phyloP scores from a whole-genome alignment of 805 yeast genomes.

The Pichia kluyveri region DNA sequence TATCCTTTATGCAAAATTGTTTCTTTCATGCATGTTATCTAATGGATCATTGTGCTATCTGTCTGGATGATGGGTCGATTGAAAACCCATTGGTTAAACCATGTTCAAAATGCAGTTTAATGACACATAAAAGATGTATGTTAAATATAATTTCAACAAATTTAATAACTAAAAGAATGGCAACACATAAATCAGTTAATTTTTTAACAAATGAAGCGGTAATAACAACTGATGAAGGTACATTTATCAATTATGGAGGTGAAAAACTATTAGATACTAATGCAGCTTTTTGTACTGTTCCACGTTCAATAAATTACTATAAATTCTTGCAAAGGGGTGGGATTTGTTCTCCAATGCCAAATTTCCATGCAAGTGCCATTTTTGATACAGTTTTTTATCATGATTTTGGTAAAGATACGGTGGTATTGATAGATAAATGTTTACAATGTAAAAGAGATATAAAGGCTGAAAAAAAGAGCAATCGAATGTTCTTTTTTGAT shows the following conservation, averaged over 20 bases:
- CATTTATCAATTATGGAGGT: background rate
- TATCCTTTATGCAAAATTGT: no score
- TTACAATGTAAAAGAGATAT: slow-evolving; percentile 1
- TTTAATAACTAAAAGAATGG: slow-evolving; percentile 1
- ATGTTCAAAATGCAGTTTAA: slow-evolving; percentile 1
- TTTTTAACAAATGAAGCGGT: background rate
- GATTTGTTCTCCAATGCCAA: background rate
- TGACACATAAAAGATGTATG: slow-evolving; percentile 2
- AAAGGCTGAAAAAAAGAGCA: background rate
- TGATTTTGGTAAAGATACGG: background rate
- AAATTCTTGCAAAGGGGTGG: background rate
- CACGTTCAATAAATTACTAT: background rate
- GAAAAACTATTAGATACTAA: background rate
- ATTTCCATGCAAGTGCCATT: background rate
- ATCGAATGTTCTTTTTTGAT: background rate
- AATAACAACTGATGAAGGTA: background rate
- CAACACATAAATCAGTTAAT: background rate
- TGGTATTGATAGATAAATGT: slow-evolving; percentile 1
- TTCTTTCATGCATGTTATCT: no score
- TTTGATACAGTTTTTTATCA: background rate
- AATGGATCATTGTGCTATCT: slow-evolving; percentile 2
- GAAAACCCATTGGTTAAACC: slow-evolving; percentile 1
- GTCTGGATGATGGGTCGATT: slow-evolving; percentile 2
- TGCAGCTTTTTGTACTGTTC: background rate
- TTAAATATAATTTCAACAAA: slow-evolving; percentile 1